Evolutionary conservation across 2,329 filamentous ascomycete genomes (phyloP).

Genomic region (Paraphoma chrysanthemicola): DNA sequence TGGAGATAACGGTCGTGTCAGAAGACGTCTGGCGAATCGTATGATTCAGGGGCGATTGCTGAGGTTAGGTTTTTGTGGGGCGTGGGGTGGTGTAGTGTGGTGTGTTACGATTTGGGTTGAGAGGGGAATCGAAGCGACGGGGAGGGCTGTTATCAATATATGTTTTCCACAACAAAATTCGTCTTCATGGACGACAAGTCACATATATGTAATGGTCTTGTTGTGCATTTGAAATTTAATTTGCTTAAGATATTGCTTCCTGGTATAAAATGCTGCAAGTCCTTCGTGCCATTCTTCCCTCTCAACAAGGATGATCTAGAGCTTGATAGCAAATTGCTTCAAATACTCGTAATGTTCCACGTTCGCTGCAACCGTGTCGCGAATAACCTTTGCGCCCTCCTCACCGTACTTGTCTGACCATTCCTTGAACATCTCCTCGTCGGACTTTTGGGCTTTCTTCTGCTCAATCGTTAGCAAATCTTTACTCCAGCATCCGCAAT

Average conservation of each 20-base stretch:
- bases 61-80: too few species aligned
- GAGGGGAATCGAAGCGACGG: too few species aligned
- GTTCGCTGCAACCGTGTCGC: slow-evolving; percentile 74
- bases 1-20: too few species aligned
- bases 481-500: neutral
- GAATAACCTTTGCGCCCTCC: slow-evolving; percentile 73
- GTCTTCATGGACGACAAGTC: too few species aligned
- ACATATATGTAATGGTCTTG: too few species aligned
- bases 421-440: slow-evolving; percentile 71
- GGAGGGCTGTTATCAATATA: too few species aligned
- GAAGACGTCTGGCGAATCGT: too few species aligned
- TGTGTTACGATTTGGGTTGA: too few species aligned
- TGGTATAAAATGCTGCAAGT: neutral
- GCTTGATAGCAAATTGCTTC: slow-evolving; percentile 75
- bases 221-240: too few species aligned
- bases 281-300: neutral
- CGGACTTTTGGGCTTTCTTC: slow-evolving; percentile 68
- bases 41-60: too few species aligned
- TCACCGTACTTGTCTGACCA: slow-evolving; percentile 79
- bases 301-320: slow-evolving; percentile 13
- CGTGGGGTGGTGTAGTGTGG: too few species aligned
- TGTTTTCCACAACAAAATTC: too few species aligned
- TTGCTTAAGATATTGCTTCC: neutral
- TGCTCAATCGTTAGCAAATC: slow-evolving; percentile 20
- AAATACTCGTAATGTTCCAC: slow-evolving; percentile 80